Conservation (phyloP, 164 flowering plant genomes). For the Vitis rupestris region DNA sequence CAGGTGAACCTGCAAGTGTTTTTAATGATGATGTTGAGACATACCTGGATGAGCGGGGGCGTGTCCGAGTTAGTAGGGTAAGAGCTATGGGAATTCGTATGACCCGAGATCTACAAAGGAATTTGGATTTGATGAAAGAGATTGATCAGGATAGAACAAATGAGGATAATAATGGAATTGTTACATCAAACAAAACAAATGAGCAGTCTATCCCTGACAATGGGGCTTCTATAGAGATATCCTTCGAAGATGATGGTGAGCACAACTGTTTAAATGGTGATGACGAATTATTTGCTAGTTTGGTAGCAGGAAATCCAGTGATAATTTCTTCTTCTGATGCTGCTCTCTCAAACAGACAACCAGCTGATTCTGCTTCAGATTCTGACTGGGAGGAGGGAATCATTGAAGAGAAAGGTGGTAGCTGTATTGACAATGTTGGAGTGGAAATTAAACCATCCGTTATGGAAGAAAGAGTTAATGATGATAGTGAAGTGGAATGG, state of each 20-base stretch:
- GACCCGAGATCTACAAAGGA: conserved; percentile 92
- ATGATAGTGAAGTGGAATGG: conserved; percentile 76
- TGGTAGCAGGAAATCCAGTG: conserved; percentile 58
- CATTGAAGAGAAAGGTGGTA: conserved; percentile 23
- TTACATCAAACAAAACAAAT: conserved; percentile 13
- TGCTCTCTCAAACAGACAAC: conserved; percentile 11
- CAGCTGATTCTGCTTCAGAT: conserved; percentile 40
- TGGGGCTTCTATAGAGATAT: conserved; percentile 46
- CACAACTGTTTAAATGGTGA: conserved; percentile 35
- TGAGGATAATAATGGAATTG: conserved; percentile 18
- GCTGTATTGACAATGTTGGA: conserved; percentile 11
- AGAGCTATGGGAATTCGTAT: conserved; percentile 91
- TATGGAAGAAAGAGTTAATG: conserved; percentile 21
- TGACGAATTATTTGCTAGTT: conserved; percentile 63
- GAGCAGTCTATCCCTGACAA: conserved; percentile 22
- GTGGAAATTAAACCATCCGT: conserved; percentile 20
- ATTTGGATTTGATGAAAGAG: conserved; percentile 88
- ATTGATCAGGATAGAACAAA: conserved; percentile 48
- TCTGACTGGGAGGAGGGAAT: conserved; percentile 59
- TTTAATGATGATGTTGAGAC: conserved; percentile 59
- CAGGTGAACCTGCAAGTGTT: conserved; percentile 29
- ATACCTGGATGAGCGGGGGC: conserved; percentile 84
- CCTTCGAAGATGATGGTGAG: conserved; percentile 48
- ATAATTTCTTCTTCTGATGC: conserved; percentile 27
- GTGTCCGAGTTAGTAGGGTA: conserved; percentile 66